These are phyloP conservation scores for Voacanga thouarsii DNA, from an alignment of 257 asterid species.

Conservation along the genomic window DNA sequence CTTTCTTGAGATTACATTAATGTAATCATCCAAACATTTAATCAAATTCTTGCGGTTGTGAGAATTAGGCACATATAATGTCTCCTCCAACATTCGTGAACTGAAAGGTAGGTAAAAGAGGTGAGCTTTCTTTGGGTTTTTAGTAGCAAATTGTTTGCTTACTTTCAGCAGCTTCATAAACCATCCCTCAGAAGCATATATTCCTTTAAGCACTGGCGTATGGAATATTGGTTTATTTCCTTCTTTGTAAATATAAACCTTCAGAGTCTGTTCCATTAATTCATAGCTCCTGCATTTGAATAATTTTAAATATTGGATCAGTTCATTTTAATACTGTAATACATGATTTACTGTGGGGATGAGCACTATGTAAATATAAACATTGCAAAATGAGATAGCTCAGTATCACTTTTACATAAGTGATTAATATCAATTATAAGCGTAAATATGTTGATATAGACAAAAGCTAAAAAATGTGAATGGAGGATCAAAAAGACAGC, in stretches of 20 bases:
- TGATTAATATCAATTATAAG: not conserved
- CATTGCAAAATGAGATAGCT: not conserved
- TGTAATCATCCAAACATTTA: conserved; percentile 30
- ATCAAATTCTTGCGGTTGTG: conserved; percentile 41
- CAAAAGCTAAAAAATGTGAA: not conserved
- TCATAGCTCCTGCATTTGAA: conserved; percentile 40
- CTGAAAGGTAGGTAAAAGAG: conserved; percentile 58
- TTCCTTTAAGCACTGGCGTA: conserved; percentile 42
- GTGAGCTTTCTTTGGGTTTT: conserved; percentile 45
- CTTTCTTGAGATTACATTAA: conserved; percentile 27
- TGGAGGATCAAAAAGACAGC: not conserved
- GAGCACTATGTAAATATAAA: not conserved
- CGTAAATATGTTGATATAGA: not conserved
- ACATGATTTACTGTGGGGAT: not conserved
- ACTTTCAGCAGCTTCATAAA: conserved; percentile 47
- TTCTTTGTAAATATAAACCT: conserved; percentile 35
- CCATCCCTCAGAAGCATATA: conserved; percentile 70
- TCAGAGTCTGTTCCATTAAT: conserved; percentile 36
- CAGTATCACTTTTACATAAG: not conserved
- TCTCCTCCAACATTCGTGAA: conserved; percentile 42
- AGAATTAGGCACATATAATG: conserved; percentile 45
- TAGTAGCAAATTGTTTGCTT: conserved; percentile 38
- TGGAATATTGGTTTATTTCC: conserved; percentile 46
- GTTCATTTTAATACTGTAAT: not conserved
- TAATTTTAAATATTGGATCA: not conserved